These are phyloP conservation scores for Ophiosphaerella narmari DNA, from an alignment of 2,329 filamentous ascomycete species.

Conservation along the genomic window DNA sequence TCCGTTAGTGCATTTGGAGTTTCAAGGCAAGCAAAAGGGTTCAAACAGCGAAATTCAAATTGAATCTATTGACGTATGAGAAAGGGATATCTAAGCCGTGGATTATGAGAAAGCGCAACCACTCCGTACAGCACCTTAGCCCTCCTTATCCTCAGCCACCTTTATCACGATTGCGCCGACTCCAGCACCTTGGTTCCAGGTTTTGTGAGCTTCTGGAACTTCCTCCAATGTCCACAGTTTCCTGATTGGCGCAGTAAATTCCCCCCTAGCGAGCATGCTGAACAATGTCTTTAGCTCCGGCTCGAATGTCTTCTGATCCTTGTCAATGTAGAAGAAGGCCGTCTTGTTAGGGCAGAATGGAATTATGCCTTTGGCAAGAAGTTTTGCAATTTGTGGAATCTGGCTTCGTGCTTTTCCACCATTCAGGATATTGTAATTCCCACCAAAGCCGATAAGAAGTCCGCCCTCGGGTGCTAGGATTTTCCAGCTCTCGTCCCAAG, in stretches of 20 bases:
- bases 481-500: slow-evolving; percentile 56
- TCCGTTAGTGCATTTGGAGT: too few relatives aligned
- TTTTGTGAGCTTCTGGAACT: slow-evolving; percentile 32
- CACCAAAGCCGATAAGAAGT: slow-evolving; percentile 36
- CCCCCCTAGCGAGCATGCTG: slow-evolving; percentile 18
- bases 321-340: slow-evolving; percentile 33
- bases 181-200: slow-evolving; percentile 28
- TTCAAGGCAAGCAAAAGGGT: too few relatives aligned
- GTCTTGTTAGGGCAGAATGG: slow-evolving; percentile 31
- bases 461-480: slow-evolving; percentile 50
- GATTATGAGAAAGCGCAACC: too few relatives aligned
- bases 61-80: too few relatives aligned
- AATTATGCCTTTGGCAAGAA: slow-evolving; percentile 29
- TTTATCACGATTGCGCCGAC: slow-evolving; percentile 34
- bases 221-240: slow-evolving; percentile 32
- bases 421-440: slow-evolving; percentile 28
- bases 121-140: background rate
- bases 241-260: slow-evolving; percentile 34
- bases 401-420: slow-evolving; percentile 23
- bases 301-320: slow-evolving; percentile 29
- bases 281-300: slow-evolving; percentile 30
- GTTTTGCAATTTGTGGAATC: slow-evolving; percentile 22
- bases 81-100: too few relatives aligned
- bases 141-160: slow-evolving; percentile 10
- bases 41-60: too few relatives aligned